Evolutionary conservation across 352 stramenopile genomes (phyloP), one percentile per base, ranked within the genome.

Genomic region (Globisporangium viniferum): DNA sequence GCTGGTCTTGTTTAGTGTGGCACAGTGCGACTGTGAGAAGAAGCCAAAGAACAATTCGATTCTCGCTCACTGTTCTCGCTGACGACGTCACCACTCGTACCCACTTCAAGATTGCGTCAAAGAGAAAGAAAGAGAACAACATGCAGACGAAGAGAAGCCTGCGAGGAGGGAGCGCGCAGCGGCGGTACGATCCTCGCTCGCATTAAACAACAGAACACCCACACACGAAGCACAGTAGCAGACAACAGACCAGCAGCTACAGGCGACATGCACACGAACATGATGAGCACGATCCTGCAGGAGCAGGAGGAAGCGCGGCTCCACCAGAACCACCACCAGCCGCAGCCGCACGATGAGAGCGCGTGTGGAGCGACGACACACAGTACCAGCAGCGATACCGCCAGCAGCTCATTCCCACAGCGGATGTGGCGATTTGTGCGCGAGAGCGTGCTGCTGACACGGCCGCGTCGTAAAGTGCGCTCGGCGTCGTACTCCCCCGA

Each of bases 381-480:
- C 12, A 46, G 7, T 5, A 20, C 3, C 33, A 59, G 12, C 31
- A 48, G 14, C 12, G 8, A 6, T n/a, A n/a, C 9, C 24, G 18
- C 36, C 10, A 48, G 48, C 44, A 53, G 31, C 27, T 54, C 59
- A 5, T 60, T 71, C 44, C 53, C 58, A 29, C 58, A 70, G 65
- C 57, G 65, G 5, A 41, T 71, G 20, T 71, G 66, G 66, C 59
- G 48, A 6, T 60, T 71, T 7, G 49, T 71, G 59, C 59, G 58
- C 59, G 49, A 66, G 10, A 63, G n/a, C 12, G 48, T 71, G 27
- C 12, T 69, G 29, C 12, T 62, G 0, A 10, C 29, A 4, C 54
- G 27, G 6, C 27, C 66, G 22, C 66, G 15, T 0, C 59, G 59
- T 29, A 66, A 66, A 35, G 59, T 71, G 49, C 66, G 66, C 29